Base-by-base conservation (phyloP, 2,329 filamentous ascomycete genomes). In the Pestalotiopsis fici region DNA sequence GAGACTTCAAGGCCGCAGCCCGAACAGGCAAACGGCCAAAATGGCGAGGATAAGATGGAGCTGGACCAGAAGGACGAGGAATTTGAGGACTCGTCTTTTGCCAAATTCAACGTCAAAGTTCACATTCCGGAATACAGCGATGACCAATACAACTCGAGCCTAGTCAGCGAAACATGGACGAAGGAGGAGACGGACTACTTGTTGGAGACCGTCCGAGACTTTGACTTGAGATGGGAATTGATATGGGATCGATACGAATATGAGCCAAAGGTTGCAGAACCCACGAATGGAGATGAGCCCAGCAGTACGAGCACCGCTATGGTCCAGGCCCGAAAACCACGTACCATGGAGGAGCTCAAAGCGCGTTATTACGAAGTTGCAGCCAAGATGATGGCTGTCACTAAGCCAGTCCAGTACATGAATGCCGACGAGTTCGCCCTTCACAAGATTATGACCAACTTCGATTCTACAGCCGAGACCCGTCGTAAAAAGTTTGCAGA, bases 181-280 rank as follows among this genome's bases (percentile, higher is more conserved):
- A 93, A 92, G 75, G 91, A 96, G 74, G 96, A 99, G 81, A 99
- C 96, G 9, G 94, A 98, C 77, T 98, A 98, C 76, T 81, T 99
- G 70, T 87, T 98, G 77, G 83, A 88, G 3, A 78, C 95, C 43
- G 93, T 89, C 15, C 86, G 86, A 67, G 91, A 95, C 59, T 97
- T 90, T 76, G 94, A 97, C 75, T 86, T 97, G 68, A 91, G 96
- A 72, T 99, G 96, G 94, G 87, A 95, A 3, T 79, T 98, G 18
- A 93, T 99, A 68, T 93, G 91, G 85, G 96, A 99, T 78, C 92
- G 95, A 67, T 99, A 98, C 81, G 93, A 97, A 65, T 97, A 88
- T 77, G 81, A 78, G 3, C 83, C 86, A 2, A 80, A 82, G 35
- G 78, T 80, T 21, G 71, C 25, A 3, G 28, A 69, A 9, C 47